Evolutionary conservation across 2,329 filamentous ascomycete species (phyloP), one percentile per base, ranked within the genome.

Genomic region (Cladosporium sp.): DNA sequence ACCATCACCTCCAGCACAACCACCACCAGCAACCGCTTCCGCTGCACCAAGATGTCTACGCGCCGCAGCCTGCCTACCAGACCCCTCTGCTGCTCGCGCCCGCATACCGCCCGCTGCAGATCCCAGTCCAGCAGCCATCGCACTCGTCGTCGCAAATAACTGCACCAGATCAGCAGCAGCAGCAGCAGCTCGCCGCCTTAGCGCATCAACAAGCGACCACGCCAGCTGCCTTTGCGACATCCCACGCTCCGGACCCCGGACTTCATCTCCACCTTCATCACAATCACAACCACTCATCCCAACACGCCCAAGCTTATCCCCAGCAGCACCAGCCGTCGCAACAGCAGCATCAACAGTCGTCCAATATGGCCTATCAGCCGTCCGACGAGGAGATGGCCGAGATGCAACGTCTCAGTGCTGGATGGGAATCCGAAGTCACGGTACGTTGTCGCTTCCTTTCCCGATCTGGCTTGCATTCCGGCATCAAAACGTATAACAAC

Each of bases 331-430:
- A 35, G 18, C 19, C 39, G 32, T 43, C 38, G 32, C 48, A 9
- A 15, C 41, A 48, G 49, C 49, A 48, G 46, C 49, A 48, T 43
- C 47, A 51, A 15, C 61, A 56, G 15, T 51, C 49, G 16, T 39
- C 53, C 47, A 75, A 73, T 70, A 59, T 62, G 25, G 32, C 49
- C 15, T 68, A 68, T 58, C 61, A 66, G 30, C 30, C 53, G 43
- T 60, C 66, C 39, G 72, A 74, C 43, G 78, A 82, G 49, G 79
- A 83, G 57, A 71, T 82, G 62, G 78, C 80, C 57, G 73, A 79
- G 50, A 72, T 83, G 64, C 80, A 84, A 69, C 76, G 79, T 63
- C 70, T 83, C 54, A 83, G 80, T 58, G 78, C 78, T 62, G 72
- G 77, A 52, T 84, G 78, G 58, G 73, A 82, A 62, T 75, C 80